Evolutionary conservation across 371 early-diverging fungal genomes (phyloP).

Genomic region (Lichtheimia hyalospora): DNA sequence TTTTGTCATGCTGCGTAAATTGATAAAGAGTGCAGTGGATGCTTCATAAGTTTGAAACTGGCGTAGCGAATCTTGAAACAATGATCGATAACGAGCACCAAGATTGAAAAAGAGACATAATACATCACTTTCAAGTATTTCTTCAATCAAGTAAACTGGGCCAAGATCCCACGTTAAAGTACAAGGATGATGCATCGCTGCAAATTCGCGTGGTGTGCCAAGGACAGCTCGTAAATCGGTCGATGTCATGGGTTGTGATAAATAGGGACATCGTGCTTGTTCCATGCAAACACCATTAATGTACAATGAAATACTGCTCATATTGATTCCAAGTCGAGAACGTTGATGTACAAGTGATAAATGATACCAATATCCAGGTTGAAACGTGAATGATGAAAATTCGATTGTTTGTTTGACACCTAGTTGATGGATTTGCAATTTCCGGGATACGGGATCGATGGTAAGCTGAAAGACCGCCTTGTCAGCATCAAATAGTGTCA

Average conservation of each 20-base stretch:
- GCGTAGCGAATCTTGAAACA: constrained; percentile 67
- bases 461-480: constrained; percentile 35
- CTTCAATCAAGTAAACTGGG: constrained; percentile 65
- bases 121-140: constrained; percentile 57
- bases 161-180: constrained; percentile 69
- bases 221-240: constrained; percentile 38
- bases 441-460: constrained; percentile 51
- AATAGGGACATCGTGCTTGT: constrained; percentile 59
- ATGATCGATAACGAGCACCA: constrained; percentile 63
- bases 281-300: constrained; percentile 67
- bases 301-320: constrained; percentile 59
- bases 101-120: constrained; percentile 63
- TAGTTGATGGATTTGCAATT: constrained; percentile 50
- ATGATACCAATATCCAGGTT: constrained; percentile 72
- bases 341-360: constrained; percentile 67
- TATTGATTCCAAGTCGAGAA: constrained; percentile 53
- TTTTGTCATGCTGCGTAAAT: constrained; percentile 44
- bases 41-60: constrained; percentile 74
- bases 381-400: constrained; percentile 56
- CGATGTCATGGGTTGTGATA: constrained; percentile 38
- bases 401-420: constrained; percentile 44
- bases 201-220: constrained; percentile 39
- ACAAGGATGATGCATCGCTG: constrained; percentile 8
- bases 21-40: constrained; percentile 57
- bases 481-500: constrained; percentile 55